These are phyloP conservation scores for Gastrodia elata DNA, from an alignment of 106 monocot species.

Conservation along the genomic window DNA sequence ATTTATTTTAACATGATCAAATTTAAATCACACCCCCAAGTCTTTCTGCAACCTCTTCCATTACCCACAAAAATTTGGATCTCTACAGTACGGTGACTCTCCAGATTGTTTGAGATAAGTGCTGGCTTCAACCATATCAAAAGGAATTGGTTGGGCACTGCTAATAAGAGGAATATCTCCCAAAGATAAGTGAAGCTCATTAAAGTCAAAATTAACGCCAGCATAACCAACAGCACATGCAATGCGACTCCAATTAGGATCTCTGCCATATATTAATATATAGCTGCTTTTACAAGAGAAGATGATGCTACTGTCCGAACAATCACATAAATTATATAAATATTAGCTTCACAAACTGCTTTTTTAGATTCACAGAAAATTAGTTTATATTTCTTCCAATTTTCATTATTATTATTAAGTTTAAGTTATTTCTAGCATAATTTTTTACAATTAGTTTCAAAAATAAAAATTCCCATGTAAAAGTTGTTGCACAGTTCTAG, in stretches of 20 bases:
- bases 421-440: no score
- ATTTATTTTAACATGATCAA: constrained; percentile 96
- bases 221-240: constrained; percentile 94
- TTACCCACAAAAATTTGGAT: constrained; percentile 62
- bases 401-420: no score
- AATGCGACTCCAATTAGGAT: constrained; percentile 97
- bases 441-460: no score
- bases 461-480: no score
- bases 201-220: constrained; percentile 55
- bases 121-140: constrained; percentile 82
- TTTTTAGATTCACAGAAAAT: no score
- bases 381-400: no score
- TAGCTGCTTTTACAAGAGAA: constrained; percentile 72
- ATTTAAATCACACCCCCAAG: constrained; percentile 96
- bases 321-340: no score
- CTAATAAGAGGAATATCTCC: constrained; percentile 73
- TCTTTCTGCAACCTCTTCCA: constrained; percentile 52
- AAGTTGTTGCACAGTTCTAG: no score
- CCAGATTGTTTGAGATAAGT: constrained; percentile 70
- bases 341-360: no score
- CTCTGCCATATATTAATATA: constrained; percentile 71
- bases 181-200: constrained; percentile 58
- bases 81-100: constrained; percentile 75
- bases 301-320: constrained; percentile 91
- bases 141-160: constrained; percentile 75